Conservation (phyloP, 2,329 filamentous ascomycete species). For the Endothia cerciana region DNA sequence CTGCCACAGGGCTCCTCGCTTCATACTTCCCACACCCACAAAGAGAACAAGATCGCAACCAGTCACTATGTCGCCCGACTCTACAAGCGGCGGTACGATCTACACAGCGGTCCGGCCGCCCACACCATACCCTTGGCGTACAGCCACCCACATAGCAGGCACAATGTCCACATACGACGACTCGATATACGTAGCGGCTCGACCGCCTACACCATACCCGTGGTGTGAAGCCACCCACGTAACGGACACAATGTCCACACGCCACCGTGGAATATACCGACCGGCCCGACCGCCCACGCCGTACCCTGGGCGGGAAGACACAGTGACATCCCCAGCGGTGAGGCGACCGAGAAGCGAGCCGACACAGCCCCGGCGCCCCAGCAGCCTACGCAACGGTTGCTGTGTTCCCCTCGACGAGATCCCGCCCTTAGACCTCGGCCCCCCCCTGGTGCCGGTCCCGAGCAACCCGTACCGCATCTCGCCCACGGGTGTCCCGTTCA, state of each 20-base stretch:
- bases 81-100: neutral
- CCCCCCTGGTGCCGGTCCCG: neutral
- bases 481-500: neutral
- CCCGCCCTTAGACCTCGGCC: conserved; percentile 8
- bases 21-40: no score
- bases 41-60: no score
- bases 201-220: neutral
- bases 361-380: neutral
- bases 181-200: neutral
- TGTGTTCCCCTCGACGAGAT: neutral
- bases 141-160: no score
- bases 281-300: neutral
- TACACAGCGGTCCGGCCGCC: neutral
- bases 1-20: no score
- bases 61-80: no score
- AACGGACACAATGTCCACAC: neutral
- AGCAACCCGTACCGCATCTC: neutral
- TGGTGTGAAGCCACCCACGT: neutral
- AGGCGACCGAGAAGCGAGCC: neutral
- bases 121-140: no score
- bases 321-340: no score
- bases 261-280: neutral
- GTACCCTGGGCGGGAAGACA: neutral
- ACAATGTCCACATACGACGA: no score
- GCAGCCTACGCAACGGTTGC: neutral